Evolutionary conservation across 768 basidiomycete genomes (phyloP).

Genomic region (Russula sp.): DNA sequence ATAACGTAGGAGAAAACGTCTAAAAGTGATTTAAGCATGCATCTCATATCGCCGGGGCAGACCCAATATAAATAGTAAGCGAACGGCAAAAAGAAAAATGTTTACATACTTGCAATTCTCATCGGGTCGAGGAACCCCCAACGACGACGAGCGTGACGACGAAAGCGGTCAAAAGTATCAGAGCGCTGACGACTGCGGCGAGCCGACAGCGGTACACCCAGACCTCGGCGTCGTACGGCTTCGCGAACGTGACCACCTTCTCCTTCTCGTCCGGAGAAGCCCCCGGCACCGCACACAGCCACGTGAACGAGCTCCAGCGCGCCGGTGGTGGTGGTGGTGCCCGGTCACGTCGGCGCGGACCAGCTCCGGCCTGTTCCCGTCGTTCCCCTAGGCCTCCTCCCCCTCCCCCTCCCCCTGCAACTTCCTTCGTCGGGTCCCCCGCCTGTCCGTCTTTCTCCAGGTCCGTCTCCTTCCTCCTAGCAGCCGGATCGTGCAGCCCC

Average conservation of each 20-base stretch:
- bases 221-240: conserved; percentile 28
- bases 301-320: too few species aligned
- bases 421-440: too few species aligned
- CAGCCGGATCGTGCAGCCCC: too few species aligned
- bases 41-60: neutral
- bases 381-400: too few species aligned
- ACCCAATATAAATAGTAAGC: neutral
- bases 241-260: conserved; percentile 21
- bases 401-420: too few species aligned
- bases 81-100: neutral
- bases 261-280: conserved; percentile 7
- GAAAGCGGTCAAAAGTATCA: conserved; percentile 42
- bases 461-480: neutral
- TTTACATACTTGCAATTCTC: neutral
- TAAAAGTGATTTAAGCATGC: neutral
- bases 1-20: neutral
- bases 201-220: conserved; percentile 47
- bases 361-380: too few species aligned
- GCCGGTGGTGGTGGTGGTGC: too few species aligned
- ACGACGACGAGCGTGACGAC: conserved; percentile 44
- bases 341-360: too few species aligned
- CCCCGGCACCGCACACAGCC: neutral
- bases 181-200: conserved; percentile 56
- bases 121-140: neutral
- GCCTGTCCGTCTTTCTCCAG: conserved; percentile 11